Conservation (phyloP, 2,329 filamentous ascomycete genomes). For the Phaeosphaeriaceae sp. region DNA sequence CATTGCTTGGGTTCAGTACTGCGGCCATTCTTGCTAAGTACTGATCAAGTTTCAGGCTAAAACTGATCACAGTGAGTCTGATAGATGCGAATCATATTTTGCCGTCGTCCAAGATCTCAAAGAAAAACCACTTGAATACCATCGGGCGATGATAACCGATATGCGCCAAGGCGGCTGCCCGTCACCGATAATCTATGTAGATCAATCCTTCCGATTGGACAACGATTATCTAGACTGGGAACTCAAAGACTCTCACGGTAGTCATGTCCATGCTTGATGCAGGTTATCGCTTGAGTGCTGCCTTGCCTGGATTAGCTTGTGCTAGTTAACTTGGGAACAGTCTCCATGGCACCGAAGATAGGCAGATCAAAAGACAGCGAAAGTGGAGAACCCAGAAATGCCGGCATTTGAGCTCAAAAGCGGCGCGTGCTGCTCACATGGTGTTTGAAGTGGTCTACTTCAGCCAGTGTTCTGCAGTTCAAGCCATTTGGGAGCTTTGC, state of each 20-base stretch:
- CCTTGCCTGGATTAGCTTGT: background rate
- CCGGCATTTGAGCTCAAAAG: background rate
- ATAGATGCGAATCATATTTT: too few species aligned
- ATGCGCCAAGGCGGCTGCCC: slow-evolving; percentile 1
- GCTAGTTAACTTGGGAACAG: background rate
- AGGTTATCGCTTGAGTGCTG: background rate
- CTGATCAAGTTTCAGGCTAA: background rate
- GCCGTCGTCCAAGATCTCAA: background rate
- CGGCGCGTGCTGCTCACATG: background rate
- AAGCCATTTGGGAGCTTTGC: background rate
- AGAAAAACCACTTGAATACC: background rate
- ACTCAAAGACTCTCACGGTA: background rate
- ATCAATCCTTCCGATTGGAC: background rate
- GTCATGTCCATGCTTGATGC: background rate
- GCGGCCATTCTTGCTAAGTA: background rate
- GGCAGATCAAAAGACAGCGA: background rate
- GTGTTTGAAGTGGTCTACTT: background rate
- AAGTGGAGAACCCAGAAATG: background rate
- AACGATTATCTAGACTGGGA: background rate
- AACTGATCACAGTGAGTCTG: too few species aligned
- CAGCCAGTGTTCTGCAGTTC: background rate
- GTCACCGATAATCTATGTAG: background rate
- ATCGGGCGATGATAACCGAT: background rate
- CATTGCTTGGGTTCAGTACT: background rate
- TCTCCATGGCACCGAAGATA: background rate